These are phyloP conservation scores for Pythium dissotocum DNA, from an alignment of 352 stramenopile species.

Conservation along the genomic window DNA sequence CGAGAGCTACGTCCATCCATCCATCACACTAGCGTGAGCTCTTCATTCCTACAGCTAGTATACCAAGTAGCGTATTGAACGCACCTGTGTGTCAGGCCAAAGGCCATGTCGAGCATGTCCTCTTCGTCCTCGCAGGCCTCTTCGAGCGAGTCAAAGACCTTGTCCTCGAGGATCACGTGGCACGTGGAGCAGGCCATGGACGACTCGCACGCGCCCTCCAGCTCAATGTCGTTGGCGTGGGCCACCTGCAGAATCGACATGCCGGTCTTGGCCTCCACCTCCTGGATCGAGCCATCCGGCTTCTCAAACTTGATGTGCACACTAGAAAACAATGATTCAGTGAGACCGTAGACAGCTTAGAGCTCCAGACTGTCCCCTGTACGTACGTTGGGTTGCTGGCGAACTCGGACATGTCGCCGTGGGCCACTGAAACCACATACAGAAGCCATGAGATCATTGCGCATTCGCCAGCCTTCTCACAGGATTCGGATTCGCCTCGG, in stretches of 20 bases:
- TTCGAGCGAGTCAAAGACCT: slow-evolving; percentile 91
- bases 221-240: slow-evolving; percentile 93
- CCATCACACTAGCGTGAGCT: background rate
- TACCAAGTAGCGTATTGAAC: background rate
- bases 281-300: slow-evolving; percentile 55
- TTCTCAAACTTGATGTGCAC: slow-evolving; percentile 80
- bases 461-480: background rate
- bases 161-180: slow-evolving; percentile 95
- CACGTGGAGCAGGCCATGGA: slow-evolving; percentile 99
- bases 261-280: slow-evolving; percentile 71
- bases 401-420: slow-evolving; percentile 64
- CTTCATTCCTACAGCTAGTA: background rate
- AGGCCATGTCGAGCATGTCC: slow-evolving; percentile 99
- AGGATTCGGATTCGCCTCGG: background rate
- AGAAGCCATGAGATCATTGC: slow-evolving; percentile 9
- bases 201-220: slow-evolving; percentile 92
- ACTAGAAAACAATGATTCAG: slow-evolving; percentile 26
- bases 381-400: slow-evolving; percentile 62
- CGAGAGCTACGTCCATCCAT: slow-evolving; percentile 62
- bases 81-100: slow-evolving; percentile 95
- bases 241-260: slow-evolving; percentile 92
- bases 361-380: background rate
- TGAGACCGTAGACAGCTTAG: background rate
- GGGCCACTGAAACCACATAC: slow-evolving; percentile 28
- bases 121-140: slow-evolving; percentile 96